These are phyloP conservation scores for Eimeria maxima DNA, from an alignment of 169 alveolate species.

Conservation along the genomic window DNA sequence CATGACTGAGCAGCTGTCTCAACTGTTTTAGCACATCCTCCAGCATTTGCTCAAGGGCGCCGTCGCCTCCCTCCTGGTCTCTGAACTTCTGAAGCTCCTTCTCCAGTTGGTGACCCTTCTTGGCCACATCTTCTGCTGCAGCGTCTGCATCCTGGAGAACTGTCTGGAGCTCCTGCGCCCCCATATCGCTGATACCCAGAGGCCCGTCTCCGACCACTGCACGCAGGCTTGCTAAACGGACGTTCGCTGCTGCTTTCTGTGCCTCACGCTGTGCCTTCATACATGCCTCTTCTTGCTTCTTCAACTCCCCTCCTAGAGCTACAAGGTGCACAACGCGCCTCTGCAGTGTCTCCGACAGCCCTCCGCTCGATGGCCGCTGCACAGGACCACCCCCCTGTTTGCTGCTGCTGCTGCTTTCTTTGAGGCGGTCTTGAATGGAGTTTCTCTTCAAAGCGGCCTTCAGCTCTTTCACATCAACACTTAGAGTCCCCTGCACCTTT, in stretches of 20 bases:
- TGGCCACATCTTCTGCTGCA: background rate
- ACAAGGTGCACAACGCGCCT: background rate
- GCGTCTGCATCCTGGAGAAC: background rate
- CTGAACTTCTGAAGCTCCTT: background rate
- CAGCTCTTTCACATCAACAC: background rate
- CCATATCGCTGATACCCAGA: background rate
- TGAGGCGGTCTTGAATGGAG: background rate
- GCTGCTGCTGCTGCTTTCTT: conserved; percentile 36
- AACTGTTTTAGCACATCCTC: background rate
- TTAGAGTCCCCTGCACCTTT: background rate
- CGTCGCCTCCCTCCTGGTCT: background rate
- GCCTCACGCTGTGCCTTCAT: conserved; percentile 5
- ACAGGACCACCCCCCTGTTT: background rate
- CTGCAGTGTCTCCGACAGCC: background rate
- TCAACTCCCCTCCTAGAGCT: background rate
- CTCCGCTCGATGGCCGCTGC: background rate
- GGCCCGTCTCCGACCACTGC: background rate
- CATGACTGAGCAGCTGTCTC: background rate
- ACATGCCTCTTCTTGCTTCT: background rate
- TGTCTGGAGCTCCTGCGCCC: background rate
- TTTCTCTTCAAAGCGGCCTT: background rate
- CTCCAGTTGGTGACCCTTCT: background rate
- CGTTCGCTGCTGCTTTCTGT: background rate
- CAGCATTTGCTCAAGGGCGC: background rate
- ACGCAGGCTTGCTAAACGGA: background rate